Evolutionary conservation across 345 rosid genomes (phyloP), one percentile per base, ranked within the genome.

Genomic region (Iberis pinnata): DNA sequence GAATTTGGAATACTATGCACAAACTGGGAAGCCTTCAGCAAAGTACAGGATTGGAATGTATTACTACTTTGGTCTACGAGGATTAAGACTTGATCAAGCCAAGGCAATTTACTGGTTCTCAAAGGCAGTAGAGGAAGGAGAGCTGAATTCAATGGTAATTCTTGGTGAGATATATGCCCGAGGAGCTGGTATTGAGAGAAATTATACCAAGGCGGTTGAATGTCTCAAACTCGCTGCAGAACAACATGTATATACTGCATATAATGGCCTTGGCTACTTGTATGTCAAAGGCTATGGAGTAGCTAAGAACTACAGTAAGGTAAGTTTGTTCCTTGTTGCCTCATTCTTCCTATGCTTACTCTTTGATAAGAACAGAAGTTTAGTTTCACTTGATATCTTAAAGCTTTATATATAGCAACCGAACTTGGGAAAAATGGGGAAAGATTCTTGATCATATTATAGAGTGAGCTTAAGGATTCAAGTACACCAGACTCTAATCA

Each of bases 111-210:
- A 49, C 13, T 93, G 99, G 99, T 93, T 93, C 68, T 71, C 55
- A 1, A 88, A 78, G 76, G 94, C 99, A 43, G 97, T 74, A 11
- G 90, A 88, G 35, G 83, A 83, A 68, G 95, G 94, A 37, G 99
- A 93, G 68, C 84, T 89, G 0, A 86, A 75, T 70, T 83, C 99
- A 8, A 84, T 93, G 94, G 97, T 86, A 64, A 87, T 88, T 74
- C 82, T 93, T 5, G 99, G 97, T 53, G 99, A 93, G 74, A 85
- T 93, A 58, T 88, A 83, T 75, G 97, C 99, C 12, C 72, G 95
- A 75, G 99, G 99, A 60, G 95, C 95, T 59, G 95, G 97, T 47
- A 92, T 93, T 60, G 97, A 93, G 73, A 83, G 95, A 77, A 88
- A 93, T 60, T 86, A 93, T 61, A 82, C 97, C 43, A 86, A 76